Percentiles rank a stretch among this genome's conserved stretches.
phyloP scores from a whole-genome alignment of 805 yeast genomes.

The Candida verbasci region DNA sequence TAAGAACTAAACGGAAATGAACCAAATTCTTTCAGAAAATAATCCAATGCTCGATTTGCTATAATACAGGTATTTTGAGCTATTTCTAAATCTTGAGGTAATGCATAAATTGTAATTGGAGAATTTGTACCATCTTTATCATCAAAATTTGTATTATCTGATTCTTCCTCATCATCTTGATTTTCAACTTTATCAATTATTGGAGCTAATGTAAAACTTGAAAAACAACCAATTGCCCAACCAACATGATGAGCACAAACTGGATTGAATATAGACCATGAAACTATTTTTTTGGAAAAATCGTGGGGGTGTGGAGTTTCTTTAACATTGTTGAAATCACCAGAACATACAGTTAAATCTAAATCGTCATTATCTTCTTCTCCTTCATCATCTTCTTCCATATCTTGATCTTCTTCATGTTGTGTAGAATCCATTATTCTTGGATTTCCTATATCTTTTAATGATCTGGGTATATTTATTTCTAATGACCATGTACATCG shows the following conservation, averaged over 20 bases:
- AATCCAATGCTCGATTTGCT: conserved; percentile 75
- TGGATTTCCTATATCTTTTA: conserved; percentile 61
- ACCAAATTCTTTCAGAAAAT: conserved; percentile 81
- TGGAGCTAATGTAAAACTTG: conserved; percentile 49
- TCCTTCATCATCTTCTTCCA: conserved; percentile 31
- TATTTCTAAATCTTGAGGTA: conserved; percentile 54
- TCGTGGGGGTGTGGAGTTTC: conserved; percentile 77
- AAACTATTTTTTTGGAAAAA: conserved; percentile 64
- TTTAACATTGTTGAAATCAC: conserved; percentile 61
- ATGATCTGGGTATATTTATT: conserved; percentile 75
- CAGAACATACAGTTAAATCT: conserved; percentile 64
- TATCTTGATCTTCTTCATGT: conserved; percentile 18
- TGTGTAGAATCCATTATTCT: conserved; percentile 33
- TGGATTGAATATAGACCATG: conserved; percentile 74
- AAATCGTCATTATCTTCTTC: conserved; percentile 42
- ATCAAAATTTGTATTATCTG: conserved; percentile 11
- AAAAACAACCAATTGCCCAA: conserved; percentile 90
- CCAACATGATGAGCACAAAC: conserved; percentile 93
- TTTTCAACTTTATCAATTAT: conserved; percentile 24
- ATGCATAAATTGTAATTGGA: conserved; percentile 53
- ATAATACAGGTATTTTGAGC: conserved; percentile 73
- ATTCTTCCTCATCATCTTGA: conserved; percentile 29
- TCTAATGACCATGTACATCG: conserved; percentile 90
- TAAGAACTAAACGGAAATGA: conserved; percentile 88
- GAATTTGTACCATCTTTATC: conserved; percentile 28